Conservation (phyloP, 2,329 filamentous ascomycete species). For the Cercospora brassicicola region DNA sequence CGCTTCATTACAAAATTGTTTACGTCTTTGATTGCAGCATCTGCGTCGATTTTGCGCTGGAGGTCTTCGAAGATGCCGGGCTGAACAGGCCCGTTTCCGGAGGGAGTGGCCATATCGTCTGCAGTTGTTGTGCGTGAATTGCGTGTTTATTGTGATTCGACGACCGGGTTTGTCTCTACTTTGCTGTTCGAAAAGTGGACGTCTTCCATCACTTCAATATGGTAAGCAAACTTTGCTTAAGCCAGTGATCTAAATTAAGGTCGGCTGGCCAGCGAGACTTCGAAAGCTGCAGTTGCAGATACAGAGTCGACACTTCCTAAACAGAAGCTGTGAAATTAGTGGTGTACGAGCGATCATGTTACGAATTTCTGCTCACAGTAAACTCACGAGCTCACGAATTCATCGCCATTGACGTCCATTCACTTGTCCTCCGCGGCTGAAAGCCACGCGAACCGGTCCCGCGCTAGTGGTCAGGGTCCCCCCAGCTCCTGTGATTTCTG, state of each 20-base stretch:
- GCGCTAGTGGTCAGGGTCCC: background rate
- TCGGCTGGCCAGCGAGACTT: background rate
- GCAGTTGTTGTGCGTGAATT: background rate
- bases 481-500: constrained; percentile 4
- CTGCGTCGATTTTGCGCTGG: constrained; percentile 86
- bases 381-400: background rate
- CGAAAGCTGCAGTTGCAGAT: background rate
- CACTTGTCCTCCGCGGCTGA: background rate
- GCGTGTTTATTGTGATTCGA: background rate
- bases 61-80: constrained; percentile 74
- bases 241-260: background rate
- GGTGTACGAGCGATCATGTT: no score
- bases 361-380: background rate
- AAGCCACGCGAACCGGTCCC: background rate
- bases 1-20: background rate
- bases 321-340: background rate
- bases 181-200: background rate
- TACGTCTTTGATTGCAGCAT: constrained; percentile 52
- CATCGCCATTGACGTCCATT: background rate
- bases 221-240: background rate
- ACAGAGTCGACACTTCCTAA: background rate
- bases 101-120: constrained; percentile 26
- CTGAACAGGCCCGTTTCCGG: constrained; percentile 42
- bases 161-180: background rate
- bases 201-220: background rate